Evolutionary conservation across 2,329 filamentous ascomycete genomes (phyloP).

Genomic region (Biscogniauxia marginata): DNA sequence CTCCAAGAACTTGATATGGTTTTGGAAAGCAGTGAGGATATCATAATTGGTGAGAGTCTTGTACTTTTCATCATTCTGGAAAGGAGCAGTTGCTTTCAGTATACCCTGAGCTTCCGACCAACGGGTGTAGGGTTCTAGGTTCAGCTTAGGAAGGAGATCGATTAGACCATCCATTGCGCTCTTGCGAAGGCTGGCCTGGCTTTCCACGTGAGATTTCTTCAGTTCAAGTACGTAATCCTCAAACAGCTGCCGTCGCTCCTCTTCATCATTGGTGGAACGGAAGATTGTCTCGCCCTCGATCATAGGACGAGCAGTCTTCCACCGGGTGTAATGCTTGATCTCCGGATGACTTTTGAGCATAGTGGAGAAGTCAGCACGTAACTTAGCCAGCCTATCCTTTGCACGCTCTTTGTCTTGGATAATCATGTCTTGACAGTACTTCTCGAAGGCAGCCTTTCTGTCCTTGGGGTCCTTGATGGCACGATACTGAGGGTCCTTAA

Average conservation of each 20-base stretch:
- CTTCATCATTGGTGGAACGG: slow-evolving; percentile 82
- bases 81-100: slow-evolving; percentile 74
- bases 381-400: slow-evolving; percentile 87
- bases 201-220: slow-evolving; percentile 75
- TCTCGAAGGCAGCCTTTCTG: slow-evolving; percentile 87
- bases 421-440: slow-evolving; percentile 87
- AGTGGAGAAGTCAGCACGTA: slow-evolving; percentile 88
- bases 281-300: slow-evolving; percentile 96
- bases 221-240: slow-evolving; percentile 88
- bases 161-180: slow-evolving; percentile 82
- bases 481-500: slow-evolving; percentile 89
- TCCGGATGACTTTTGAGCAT: slow-evolving; percentile 97
- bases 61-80: slow-evolving; percentile 82
- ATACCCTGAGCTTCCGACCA: slow-evolving; percentile 88
- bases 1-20: slow-evolving; percentile 90
- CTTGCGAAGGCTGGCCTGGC: slow-evolving; percentile 70
- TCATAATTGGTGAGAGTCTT: slow-evolving; percentile 83
- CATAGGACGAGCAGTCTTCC: slow-evolving; percentile 92
- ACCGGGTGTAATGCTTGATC: slow-evolving; percentile 94
- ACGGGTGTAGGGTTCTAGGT: slow-evolving; percentile 88
- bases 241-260: slow-evolving; percentile 85
- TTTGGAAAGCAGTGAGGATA: slow-evolving; percentile 88
- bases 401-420: slow-evolving; percentile 92
- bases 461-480: slow-evolving; percentile 91
- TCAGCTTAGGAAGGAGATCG: slow-evolving; percentile 72